These are phyloP conservation scores for Sapria himalayana DNA, from an alignment of 345 rosid species.

Conservation along the genomic window DNA sequence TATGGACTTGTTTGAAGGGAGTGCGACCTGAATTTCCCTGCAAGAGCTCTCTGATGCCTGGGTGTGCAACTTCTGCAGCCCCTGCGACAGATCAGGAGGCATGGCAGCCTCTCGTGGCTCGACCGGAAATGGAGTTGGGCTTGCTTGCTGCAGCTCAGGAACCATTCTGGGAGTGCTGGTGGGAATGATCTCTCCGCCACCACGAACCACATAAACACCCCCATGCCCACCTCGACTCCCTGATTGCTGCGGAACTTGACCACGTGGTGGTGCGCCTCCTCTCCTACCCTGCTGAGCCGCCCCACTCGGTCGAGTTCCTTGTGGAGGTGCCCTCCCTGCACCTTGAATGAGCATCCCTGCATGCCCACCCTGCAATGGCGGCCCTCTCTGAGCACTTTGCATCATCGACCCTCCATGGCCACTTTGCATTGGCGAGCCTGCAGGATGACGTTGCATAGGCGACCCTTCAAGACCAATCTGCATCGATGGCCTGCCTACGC, in stretches of 20 bases:
- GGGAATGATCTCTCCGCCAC: constrained; percentile 37
- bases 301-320: no score
- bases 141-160: constrained; percentile 99
- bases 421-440: no score
- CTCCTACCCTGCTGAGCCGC: no score
- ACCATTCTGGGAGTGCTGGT: constrained; percentile 39
- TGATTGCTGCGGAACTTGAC: constrained; percentile 38
- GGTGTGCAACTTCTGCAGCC: constrained; percentile 30
- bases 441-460: no score
- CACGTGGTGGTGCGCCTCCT: no score
- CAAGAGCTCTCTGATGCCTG: constrained; percentile 29
- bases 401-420: no score
- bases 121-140: constrained; percentile 34
- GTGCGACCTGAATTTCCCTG: constrained; percentile 39
- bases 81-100: constrained; percentile 26
- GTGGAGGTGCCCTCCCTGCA: no score
- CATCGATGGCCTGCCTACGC: no score
- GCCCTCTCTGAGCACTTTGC: no score
- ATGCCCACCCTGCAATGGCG: no score
- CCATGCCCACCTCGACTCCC: constrained; percentile 43
- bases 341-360: no score
- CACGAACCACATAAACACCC: constrained; percentile 17
- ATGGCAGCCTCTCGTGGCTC: constrained; percentile 27
- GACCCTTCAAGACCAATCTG: no score
- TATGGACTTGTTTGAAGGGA: constrained; percentile 55